Percentiles rank a stretch among this genome's conserved stretches.
Conservation (phyloP, 176 grass and related monocot genomes). For the Carex pumila region DNA sequence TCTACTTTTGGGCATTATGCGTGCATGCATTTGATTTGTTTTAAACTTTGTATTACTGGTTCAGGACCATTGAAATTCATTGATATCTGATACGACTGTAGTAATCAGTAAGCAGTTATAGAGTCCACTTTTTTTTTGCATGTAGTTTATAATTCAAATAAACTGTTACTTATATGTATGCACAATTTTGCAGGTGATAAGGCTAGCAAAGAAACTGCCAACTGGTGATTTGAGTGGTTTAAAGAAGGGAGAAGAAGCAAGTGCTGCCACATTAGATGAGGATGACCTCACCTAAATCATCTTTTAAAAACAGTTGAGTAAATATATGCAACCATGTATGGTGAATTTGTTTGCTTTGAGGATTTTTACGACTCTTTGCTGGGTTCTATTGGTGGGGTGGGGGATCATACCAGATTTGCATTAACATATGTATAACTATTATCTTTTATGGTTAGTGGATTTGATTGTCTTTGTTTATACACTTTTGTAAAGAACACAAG, state of each 20-base stretch:
- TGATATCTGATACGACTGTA: background rate
- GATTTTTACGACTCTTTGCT: background rate
- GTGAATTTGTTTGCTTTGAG: background rate
- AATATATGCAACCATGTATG: background rate
- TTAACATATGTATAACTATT: background rate
- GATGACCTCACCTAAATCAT: slow-evolving; percentile 69
- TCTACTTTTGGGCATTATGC: background rate
- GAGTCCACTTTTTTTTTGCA: background rate
- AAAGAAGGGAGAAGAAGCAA: slow-evolving; percentile 32
- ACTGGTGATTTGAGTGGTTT: slow-evolving; percentile 75
- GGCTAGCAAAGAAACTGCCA: slow-evolving; percentile 78
- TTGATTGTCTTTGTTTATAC: slow-evolving; percentile 1
- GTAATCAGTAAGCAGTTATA: background rate
- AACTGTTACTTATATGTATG: background rate
- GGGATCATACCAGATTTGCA: background rate
- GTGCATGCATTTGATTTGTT: background rate
- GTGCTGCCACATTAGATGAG: slow-evolving; percentile 57
- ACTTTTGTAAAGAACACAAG: background rate
- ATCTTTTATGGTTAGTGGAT: background rate
- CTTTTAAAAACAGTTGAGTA: background rate
- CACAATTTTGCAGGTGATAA: slow-evolving; percentile 54
- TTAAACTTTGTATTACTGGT: background rate
- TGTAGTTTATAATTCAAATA: background rate
- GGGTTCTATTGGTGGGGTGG: background rate
- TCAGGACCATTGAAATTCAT: background rate